Evolutionary conservation across 345 rosid species (phyloP), one percentile per base, ranked within the genome.

Genomic region (Trapa bicornis): DNA sequence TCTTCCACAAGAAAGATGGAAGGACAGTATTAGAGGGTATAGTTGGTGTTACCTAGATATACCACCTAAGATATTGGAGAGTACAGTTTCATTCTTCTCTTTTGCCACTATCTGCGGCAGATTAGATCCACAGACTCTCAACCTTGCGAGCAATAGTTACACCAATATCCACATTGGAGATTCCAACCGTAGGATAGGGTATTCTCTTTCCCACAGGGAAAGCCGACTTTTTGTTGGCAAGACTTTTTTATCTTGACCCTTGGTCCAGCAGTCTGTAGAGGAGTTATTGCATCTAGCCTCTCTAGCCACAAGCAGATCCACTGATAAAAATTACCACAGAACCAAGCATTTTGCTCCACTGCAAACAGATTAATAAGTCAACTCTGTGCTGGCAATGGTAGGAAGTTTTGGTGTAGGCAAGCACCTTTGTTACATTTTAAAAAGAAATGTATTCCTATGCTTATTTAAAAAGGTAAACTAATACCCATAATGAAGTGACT

Each of bases 401-500:
- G 39, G 42, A 4, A 13, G 7, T 22, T 22, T 22, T 22, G 29
- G 29, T 22, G 29, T 22, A 22, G 29, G 29, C 16, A 35, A 41
- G 7, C 43, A 41, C 43, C 43, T 1, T 41, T 41, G 43, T 41
- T 41, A 41, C 43, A 41, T 41, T 41, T 41, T 41, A 4, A 41
- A 41, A 41, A 41, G 43, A 41, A 22, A 22, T 22, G 29, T 22
- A 22, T 22, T 22, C 29, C 29, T 22, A 22, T 22, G 29, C 29
- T 22, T 22, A 22, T 22, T 22, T 22, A 22, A 22, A 22, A 22
- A 22, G 29, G 29, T 22, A 22, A n/a, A 4, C 32, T 54, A 4
- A n/a, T 54, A 54, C 60, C 60, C n/a, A 29, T 54, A n/a, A 54
- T 54, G 60, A 54, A n/a, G 35, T 54, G 60, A n/a, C 72, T 76